Evolutionary conservation across 2,329 filamentous ascomycete species (phyloP).

Genomic region (Sordariomycetes sp.): DNA sequence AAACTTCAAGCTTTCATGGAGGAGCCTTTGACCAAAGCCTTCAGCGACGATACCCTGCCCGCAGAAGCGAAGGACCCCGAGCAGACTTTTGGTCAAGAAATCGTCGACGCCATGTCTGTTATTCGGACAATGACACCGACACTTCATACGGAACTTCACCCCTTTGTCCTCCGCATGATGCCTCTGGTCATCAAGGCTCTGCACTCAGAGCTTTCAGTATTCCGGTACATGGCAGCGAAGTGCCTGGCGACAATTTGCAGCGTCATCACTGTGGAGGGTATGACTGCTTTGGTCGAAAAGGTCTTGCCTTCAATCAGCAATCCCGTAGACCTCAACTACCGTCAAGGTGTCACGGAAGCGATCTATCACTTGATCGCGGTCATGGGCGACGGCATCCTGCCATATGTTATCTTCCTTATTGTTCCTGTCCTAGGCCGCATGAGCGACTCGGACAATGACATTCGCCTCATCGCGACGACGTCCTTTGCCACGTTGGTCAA

Average conservation of each 20-base stretch:
- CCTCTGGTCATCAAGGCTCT: conserved; percentile 81
- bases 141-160: conserved; percentile 63
- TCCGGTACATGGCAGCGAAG: conserved; percentile 94
- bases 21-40: conserved; percentile 65
- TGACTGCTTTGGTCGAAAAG: conserved; percentile 91
- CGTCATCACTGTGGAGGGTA: conserved; percentile 87
- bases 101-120: conserved; percentile 89
- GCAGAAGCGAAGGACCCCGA: conserved; percentile 64
- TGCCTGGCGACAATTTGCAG: conserved; percentile 97
- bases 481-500: conserved; percentile 97
- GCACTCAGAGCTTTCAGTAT: conserved; percentile 80
- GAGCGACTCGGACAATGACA: conserved; percentile 96
- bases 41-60: conserved; percentile 58
- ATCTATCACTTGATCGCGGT: conserved; percentile 97
- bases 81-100: conserved; percentile 74
- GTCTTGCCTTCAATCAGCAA: conserved; percentile 90
- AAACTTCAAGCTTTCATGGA: conserved; percentile 77
- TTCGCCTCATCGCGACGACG: conserved; percentile 88
- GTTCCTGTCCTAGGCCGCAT: conserved; percentile 94
- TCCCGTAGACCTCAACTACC: conserved; percentile 74
- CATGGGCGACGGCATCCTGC: conserved; percentile 93
- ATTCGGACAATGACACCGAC: conserved; percentile 91
- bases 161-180: conserved; percentile 75
- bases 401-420: conserved; percentile 98
- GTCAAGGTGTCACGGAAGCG: conserved; percentile 89